A percentile compares a stretch with the other conserved stretches of the same genome.
Conservation (phyloP, 2,329 filamentous ascomycete genomes). For the Aspergillus fumigatiaffinis region DNA sequence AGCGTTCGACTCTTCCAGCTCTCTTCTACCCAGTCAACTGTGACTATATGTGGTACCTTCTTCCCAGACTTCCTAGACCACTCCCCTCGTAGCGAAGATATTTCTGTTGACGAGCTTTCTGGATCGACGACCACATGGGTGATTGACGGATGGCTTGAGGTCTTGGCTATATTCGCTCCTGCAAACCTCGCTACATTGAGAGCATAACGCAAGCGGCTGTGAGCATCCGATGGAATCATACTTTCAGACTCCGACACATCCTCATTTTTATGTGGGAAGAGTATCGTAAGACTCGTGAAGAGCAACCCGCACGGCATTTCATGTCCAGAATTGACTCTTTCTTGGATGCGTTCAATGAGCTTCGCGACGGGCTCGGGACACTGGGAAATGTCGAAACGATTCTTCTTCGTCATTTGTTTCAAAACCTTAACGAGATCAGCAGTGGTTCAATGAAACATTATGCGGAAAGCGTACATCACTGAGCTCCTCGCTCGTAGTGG, state of each 20-base stretch:
- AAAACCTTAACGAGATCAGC: conserved; percentile 31
- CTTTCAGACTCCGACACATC: background rate
- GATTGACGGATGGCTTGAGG: conserved; percentile 50
- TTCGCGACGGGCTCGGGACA: conserved; percentile 49
- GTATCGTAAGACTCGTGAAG: conserved; percentile 46
- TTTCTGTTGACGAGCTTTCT: conserved; percentile 44
- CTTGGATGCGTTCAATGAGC: conserved; percentile 55
- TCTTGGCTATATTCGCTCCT: conserved; percentile 56
- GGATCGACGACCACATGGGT: conserved; percentile 71
- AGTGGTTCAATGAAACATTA: background rate
- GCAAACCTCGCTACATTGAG: conserved; percentile 64
- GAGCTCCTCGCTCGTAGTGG: conserved; percentile 64
- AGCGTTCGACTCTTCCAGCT: conserved; percentile 76
- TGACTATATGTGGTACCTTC: conserved; percentile 66
- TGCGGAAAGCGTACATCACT: conserved; percentile 31
- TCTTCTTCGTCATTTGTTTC: conserved; percentile 33
- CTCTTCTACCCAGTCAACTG: conserved; percentile 67
- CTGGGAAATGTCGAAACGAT: conserved; percentile 37
- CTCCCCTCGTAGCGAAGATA: conserved; percentile 28
- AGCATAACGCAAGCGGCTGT: conserved; percentile 41
- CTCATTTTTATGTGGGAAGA: conserved; percentile 29
- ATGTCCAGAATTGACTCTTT: conserved; percentile 32
- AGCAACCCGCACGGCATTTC: conserved; percentile 42
- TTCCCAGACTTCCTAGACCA: conserved; percentile 31
- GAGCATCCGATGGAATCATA: background rate